Conservation (phyloP, 306 rosid species). For the Pyrus pyrifolia region DNA sequence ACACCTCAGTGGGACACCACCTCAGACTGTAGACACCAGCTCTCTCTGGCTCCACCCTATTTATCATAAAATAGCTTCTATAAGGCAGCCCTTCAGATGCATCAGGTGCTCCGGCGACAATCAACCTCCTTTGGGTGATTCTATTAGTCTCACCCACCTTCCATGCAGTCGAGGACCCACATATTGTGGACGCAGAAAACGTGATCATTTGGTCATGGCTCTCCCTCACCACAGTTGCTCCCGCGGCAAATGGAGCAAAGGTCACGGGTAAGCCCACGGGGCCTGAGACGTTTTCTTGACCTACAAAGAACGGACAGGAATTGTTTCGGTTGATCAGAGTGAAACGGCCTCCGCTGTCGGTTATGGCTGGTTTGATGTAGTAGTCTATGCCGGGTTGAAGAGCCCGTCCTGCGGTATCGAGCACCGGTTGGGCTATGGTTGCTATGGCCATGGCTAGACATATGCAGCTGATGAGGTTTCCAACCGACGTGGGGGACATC, state of each 20-base stretch:
- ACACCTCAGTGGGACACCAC: slow-evolving; percentile 50
- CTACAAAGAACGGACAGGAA: slow-evolving; percentile 35
- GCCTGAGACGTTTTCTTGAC: slow-evolving; percentile 28
- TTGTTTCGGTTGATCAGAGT: slow-evolving; percentile 20
- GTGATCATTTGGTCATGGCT: slow-evolving; percentile 25
- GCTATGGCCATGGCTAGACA: slow-evolving; percentile 14
- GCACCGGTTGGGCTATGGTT: slow-evolving; percentile 25
- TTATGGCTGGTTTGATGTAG: slow-evolving; percentile 52
- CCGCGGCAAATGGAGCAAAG: slow-evolving; percentile 30
- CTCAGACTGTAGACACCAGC: slow-evolving; percentile 16
- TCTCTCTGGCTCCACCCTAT: background rate
- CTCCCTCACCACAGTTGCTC: slow-evolving; percentile 23
- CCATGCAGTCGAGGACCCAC: slow-evolving; percentile 35
- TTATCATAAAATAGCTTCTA: slow-evolving; percentile 29
- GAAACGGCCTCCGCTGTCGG: slow-evolving; percentile 43
- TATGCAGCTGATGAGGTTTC: slow-evolving; percentile 3
- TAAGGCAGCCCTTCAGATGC: background rate
- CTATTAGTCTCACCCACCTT: background rate
- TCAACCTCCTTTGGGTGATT: slow-evolving; percentile 21
- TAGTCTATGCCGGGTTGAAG: slow-evolving; percentile 28
- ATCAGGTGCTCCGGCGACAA: background rate
- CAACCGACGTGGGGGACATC: background rate
- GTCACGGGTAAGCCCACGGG: slow-evolving; percentile 19
- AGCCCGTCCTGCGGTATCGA: slow-evolving; percentile 35
- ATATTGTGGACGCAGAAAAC: slow-evolving; percentile 20